Percentiles rank a stretch among this genome's conserved stretches.
phyloP scores from a whole-genome alignment of 805 yeast genomes.

The Candida odintsovae region DNA sequence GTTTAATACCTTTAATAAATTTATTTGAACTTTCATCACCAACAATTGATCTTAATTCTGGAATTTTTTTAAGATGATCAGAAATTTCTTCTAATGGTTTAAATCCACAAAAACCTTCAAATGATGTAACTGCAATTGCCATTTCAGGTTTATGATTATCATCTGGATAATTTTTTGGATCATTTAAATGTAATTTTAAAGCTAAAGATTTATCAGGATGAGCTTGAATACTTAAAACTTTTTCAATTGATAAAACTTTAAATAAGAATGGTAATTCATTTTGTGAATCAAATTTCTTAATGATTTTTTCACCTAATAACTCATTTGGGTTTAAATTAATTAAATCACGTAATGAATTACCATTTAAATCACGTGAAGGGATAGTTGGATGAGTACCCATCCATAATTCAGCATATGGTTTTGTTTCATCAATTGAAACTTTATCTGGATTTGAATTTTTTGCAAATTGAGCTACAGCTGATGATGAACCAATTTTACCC shows the following conservation, averaged over 20 bases:
- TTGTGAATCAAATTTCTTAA: slow-evolving; percentile 57
- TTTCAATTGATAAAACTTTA: slow-evolving; percentile 88
- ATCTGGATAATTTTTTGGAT: slow-evolving; percentile 95
- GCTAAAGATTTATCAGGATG: slow-evolving; percentile 93
- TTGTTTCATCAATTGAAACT: slow-evolving; percentile 57
- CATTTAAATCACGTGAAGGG: slow-evolving; percentile 60
- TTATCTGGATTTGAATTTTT: slow-evolving; percentile 53
- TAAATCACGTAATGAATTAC: slow-evolving; percentile 60
- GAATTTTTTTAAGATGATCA: slow-evolving; percentile 59
- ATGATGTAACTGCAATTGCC: slow-evolving; percentile 95
- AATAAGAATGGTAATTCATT: slow-evolving; percentile 86
- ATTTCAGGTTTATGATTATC: slow-evolving; percentile 99
- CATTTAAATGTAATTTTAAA: slow-evolving; percentile 64
- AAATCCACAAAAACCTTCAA: slow-evolving; percentile 98
- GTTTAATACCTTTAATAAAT: slow-evolving; percentile 44
- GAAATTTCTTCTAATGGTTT: slow-evolving; percentile 81
- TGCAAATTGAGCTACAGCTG: slow-evolving; percentile 89
- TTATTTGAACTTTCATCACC: slow-evolving; percentile 53
- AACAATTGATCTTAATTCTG: slow-evolving; percentile 70
- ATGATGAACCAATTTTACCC: slow-evolving; percentile 79
- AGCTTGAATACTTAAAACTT: slow-evolving; percentile 93
- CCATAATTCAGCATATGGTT: slow-evolving; percentile 98
- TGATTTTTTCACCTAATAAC: slow-evolving; percentile 53
- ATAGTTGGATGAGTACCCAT: slow-evolving; percentile 98
- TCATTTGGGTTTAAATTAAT: slow-evolving; percentile 53